A percentile compares a stretch with the other conserved stretches of the same genome.
Evolutionary conservation across 2,329 filamentous ascomycete genomes (phyloP).

Genomic region (Calonectria pseudoturangicola): DNA sequence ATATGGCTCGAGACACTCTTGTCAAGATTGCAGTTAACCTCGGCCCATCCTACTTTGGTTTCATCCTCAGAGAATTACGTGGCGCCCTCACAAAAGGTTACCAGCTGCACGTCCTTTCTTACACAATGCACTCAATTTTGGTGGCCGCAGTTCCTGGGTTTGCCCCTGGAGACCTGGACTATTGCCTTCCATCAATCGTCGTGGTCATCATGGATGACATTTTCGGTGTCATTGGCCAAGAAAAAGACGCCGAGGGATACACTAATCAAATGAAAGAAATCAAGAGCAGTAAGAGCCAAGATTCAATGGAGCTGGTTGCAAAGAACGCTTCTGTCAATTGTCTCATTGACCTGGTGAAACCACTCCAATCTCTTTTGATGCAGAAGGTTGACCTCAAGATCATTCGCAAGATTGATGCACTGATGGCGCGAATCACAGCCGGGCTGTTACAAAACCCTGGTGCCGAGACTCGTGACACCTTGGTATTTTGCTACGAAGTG

Average conservation of each 20-base stretch:
- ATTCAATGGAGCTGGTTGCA: constrained; percentile 95
- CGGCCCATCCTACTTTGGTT: constrained; percentile 89
- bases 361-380: constrained; percentile 84
- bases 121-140: constrained; percentile 93
- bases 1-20: constrained; percentile 92
- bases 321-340: constrained; percentile 85
- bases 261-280: constrained; percentile 97
- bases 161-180: constrained; percentile 89
- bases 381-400: constrained; percentile 90
- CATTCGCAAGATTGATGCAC: constrained; percentile 91
- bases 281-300: constrained; percentile 98
- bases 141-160: constrained; percentile 84
- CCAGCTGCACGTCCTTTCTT: constrained; percentile 95
- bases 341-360: constrained; percentile 84
- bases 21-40: constrained; percentile 88
- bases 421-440: constrained; percentile 87
- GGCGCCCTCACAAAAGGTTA: constrained; percentile 90
- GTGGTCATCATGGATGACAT: constrained; percentile 97
- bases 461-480: constrained; percentile 84
- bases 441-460: constrained; percentile 89
- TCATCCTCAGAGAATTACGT: constrained; percentile 93
- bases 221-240: constrained; percentile 92
- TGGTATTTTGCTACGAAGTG: constrained; percentile 97
- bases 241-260: constrained; percentile 98
- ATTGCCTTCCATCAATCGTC: constrained; percentile 87